phyloP scores from a whole-genome alignment of 2,329 filamentous ascomycete genomes.

The Aspergillus japonicus region DNA sequence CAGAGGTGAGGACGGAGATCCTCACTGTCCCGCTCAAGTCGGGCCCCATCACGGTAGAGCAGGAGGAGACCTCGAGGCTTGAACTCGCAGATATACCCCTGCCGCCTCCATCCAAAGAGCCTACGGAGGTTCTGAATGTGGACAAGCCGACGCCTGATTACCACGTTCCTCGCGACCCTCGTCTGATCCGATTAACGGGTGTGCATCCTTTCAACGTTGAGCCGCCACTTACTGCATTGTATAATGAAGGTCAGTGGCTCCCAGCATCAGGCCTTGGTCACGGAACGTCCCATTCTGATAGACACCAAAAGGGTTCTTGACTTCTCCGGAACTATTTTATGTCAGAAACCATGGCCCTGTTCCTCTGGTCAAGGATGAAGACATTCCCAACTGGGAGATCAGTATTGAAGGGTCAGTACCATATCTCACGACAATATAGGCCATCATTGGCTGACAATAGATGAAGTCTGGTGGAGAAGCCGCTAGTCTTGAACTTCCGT shows the following conservation, averaged over 20 bases:
- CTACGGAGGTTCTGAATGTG: slow-evolving; percentile 65
- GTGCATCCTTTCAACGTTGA: slow-evolving; percentile 91
- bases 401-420: slow-evolving; percentile 66
- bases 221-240: slow-evolving; percentile 74
- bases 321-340: slow-evolving; percentile 83
- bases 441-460: slow-evolving; percentile 10
- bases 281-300: not conserved
- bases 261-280: not conserved
- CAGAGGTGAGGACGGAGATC: slow-evolving; percentile 22
- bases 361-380: slow-evolving; percentile 69
- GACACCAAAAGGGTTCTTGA: slow-evolving; percentile 66
- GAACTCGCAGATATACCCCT: slow-evolving; percentile 57
- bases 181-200: slow-evolving; percentile 82
- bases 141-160: slow-evolving; percentile 81
- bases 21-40: slow-evolving; percentile 21
- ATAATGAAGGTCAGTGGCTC: slow-evolving; percentile 53
- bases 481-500: slow-evolving; percentile 68
- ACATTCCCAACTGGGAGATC: slow-evolving; percentile 77
- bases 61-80: slow-evolving; percentile 25
- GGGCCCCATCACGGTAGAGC: slow-evolving; percentile 25
- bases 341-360: slow-evolving; percentile 88
- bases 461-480: slow-evolving; percentile 68
- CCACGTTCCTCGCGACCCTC: slow-evolving; percentile 75
- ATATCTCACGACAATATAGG: not conserved
- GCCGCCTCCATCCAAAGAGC: slow-evolving; percentile 61